Conservation (phyloP, 2,329 filamentous ascomycete species). For the Paraphaeosphaeria minitans region DNA sequence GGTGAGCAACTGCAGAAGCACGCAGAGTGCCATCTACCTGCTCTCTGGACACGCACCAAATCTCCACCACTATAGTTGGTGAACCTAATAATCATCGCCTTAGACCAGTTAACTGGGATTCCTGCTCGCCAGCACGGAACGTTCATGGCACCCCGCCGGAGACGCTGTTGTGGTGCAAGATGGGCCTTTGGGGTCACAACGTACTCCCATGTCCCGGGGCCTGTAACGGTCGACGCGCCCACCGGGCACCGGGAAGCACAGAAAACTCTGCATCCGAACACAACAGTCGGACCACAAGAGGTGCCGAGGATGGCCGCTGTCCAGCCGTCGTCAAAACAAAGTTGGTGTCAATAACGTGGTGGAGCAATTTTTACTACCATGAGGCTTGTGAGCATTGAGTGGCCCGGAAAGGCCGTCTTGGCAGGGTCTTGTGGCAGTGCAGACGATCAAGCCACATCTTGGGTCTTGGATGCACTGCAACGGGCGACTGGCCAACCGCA, state of each 20-base stretch:
- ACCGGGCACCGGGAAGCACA: background rate
- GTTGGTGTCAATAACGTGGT: background rate
- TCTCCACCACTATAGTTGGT: background rate
- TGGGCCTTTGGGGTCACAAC: background rate
- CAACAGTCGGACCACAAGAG: background rate
- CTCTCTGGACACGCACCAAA: background rate
- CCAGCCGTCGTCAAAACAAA: conserved; percentile 1
- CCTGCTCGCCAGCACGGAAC: background rate
- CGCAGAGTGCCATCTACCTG: background rate
- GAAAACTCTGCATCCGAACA: conserved; percentile 6
- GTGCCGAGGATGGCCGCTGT: background rate
- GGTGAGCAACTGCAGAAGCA: background rate
- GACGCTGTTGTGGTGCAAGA: background rate
- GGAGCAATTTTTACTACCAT: conserved; percentile 1
- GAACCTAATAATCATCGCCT: background rate
- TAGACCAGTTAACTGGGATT: conserved; percentile 7
- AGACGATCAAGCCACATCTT: background rate
- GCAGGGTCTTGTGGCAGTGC: conserved; percentile 6
- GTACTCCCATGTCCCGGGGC: background rate
- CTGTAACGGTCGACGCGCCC: background rate
- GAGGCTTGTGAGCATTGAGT: background rate
- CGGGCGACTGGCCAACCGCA: background rate
- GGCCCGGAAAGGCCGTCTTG: background rate
- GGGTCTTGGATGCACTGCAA: background rate
- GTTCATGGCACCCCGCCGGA: background rate